Conservation (phyloP, 2,329 filamentous ascomycete species). For the Clarireedia monteithiana region DNA sequence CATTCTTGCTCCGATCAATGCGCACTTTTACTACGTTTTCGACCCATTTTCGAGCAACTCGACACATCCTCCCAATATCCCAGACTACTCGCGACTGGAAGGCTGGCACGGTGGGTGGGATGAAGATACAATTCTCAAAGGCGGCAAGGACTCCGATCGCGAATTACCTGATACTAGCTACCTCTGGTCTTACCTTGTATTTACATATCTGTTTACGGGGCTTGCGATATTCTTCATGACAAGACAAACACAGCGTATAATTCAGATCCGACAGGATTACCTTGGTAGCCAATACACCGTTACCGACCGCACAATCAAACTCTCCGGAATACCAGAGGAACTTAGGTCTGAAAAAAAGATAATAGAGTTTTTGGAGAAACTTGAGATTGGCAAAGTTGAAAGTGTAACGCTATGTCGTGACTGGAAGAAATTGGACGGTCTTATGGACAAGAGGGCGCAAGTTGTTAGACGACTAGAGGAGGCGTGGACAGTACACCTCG, state of each 20-base stretch:
- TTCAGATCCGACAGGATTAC: constrained; percentile 81
- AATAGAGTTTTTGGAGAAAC: constrained; percentile 75
- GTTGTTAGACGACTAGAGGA: constrained; percentile 70
- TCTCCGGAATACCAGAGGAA: constrained; percentile 79
- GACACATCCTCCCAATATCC: constrained; percentile 26
- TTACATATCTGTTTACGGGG: constrained; percentile 84
- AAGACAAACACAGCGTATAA: constrained; percentile 75
- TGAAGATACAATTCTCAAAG: neutral
- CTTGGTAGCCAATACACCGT: constrained; percentile 91
- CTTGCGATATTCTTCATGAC: constrained; percentile 79
- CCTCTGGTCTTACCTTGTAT: constrained; percentile 89
- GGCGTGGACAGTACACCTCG: constrained; percentile 72
- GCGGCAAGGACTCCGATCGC: constrained; percentile 5
- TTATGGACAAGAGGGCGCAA: constrained; percentile 59
- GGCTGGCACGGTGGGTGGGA: constrained; percentile 4
- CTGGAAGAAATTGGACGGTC: constrained; percentile 72
- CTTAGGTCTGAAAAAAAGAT: constrained; percentile 76
- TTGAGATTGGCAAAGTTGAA: constrained; percentile 86
- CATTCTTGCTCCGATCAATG: constrained; percentile 81
- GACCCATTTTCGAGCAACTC: constrained; percentile 11
- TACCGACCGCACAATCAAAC: constrained; percentile 85
- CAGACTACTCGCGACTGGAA: constrained; percentile 2
- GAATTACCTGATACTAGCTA: constrained; percentile 38
- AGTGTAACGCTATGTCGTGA: constrained; percentile 78
- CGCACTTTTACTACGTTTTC: constrained; percentile 43